These are phyloP conservation scores for Epichloe gansuensis DNA, from an alignment of 2,329 filamentous ascomycete genomes.

Conservation along the genomic window DNA sequence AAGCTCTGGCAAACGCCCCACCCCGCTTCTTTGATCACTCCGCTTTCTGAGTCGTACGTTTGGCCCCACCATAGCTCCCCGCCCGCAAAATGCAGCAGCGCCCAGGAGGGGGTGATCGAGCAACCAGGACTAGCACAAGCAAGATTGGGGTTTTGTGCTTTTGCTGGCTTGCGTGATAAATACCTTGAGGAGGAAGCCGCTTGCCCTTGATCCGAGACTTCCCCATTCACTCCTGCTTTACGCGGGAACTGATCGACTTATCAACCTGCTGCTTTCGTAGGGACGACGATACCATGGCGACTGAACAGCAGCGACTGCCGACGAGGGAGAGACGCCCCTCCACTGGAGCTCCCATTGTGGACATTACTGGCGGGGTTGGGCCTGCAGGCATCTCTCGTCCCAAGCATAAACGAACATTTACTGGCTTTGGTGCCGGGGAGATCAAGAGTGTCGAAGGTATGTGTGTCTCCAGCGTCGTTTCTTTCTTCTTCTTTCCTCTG, in stretches of 20 bases:
- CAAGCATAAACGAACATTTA: constrained; percentile 96
- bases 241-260: background rate
- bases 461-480: constrained; percentile 7
- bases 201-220: background rate
- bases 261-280: background rate
- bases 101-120: no score
- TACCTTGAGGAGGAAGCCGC: background rate
- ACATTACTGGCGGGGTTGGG: constrained; percentile 77
- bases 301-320: constrained; percentile 28
- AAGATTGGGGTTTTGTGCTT: no score
- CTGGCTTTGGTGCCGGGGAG: constrained; percentile 79
- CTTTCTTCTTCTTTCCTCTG: background rate
- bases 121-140: no score
- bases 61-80: constrained; percentile 5
- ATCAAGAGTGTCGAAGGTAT: constrained; percentile 88
- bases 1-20: background rate
- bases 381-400: constrained; percentile 75
- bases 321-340: constrained; percentile 70
- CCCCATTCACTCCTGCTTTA: no score
- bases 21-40: background rate
- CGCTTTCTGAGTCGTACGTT: background rate
- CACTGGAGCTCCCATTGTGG: constrained; percentile 68
- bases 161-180: background rate
- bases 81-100: background rate
- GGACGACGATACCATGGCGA: constrained; percentile 17